These are phyloP conservation scores for Exophiala spinifera DNA, from an alignment of 2,329 filamentous ascomycete genomes.

Conservation along the genomic window DNA sequence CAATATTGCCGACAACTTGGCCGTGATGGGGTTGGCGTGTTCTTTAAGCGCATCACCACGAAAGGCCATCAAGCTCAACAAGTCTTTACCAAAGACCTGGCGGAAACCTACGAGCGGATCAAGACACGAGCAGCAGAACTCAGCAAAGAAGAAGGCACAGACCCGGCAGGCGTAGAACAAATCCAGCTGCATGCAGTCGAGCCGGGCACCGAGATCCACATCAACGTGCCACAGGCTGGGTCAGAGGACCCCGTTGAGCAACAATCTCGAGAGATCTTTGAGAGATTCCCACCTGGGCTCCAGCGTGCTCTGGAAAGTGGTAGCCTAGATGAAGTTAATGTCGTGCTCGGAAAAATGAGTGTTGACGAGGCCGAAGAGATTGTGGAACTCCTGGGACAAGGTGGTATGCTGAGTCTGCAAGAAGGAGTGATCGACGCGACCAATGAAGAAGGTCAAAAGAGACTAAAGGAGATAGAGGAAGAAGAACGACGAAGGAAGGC, in stretches of 20 bases:
- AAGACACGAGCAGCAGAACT: conserved; percentile 73
- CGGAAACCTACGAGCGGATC: conserved; percentile 81
- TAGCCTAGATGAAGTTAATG: conserved; percentile 83
- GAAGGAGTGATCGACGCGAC: conserved; percentile 94
- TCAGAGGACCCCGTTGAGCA: conserved; percentile 63
- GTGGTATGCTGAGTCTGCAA: conserved; percentile 85
- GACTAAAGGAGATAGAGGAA: conserved; percentile 71
- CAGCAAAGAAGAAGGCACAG: conserved; percentile 54
- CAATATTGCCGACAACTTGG: conserved; percentile 94
- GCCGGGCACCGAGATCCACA: conserved; percentile 86
- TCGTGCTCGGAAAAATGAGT: conserved; percentile 82
- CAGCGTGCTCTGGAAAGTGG: conserved; percentile 80
- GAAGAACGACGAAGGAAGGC: conserved; percentile 41
- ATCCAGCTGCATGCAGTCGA: conserved; percentile 97
- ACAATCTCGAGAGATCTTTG: conserved; percentile 71
- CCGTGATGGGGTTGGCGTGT: conserved; percentile 80
- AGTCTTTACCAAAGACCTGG: conserved; percentile 89
- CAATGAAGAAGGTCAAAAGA: conserved; percentile 76
- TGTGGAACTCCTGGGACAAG: conserved; percentile 75
- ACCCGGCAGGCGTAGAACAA: conserved; percentile 74
- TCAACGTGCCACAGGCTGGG: conserved; percentile 69
- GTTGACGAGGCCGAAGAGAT: conserved; percentile 84
- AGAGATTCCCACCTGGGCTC: conserved; percentile 77
- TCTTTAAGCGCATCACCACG: conserved; percentile 94
- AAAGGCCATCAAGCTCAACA: conserved; percentile 84